Evolutionary conservation across 352 stramenopile genomes (phyloP).

Genomic region (Aphanomyces euteiches): DNA sequence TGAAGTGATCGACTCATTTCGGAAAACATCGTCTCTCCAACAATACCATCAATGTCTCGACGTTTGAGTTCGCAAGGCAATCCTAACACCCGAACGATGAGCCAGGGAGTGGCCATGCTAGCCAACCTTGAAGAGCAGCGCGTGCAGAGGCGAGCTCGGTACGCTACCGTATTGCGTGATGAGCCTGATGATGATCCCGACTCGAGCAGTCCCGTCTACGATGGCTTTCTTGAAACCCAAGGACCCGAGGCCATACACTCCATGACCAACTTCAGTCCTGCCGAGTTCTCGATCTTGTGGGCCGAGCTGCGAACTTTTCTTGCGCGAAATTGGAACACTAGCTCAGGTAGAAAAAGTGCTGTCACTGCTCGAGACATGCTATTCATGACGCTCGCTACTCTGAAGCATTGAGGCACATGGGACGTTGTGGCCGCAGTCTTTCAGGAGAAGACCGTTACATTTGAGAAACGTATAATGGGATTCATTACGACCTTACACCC

Average conservation of each 20-base stretch:
- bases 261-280: slow-evolving; percentile 13
- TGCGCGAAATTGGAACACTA: slow-evolving; percentile 1
- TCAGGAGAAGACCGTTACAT: not conserved
- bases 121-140: not conserved
- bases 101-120: not conserved
- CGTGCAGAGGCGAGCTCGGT: not conserved
- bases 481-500: not conserved
- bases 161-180: not conserved
- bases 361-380: not conserved
- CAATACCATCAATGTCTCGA: no score
- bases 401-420: slow-evolving; percentile 25
- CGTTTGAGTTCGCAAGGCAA: no score
- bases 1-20: no score
- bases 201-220: slow-evolving; percentile 2
- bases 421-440: not conserved
- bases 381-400: slow-evolving; percentile 5
- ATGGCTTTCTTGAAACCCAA: not conserved
- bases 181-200: slow-evolving; percentile 7
- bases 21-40: no score
- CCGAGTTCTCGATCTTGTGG: slow-evolving; percentile 21
- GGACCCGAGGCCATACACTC: not conserved
- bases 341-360: not conserved
- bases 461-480: slow-evolving; percentile 8
- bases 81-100: not conserved
- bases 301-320: not conserved